Evolutionary conservation across 2,329 filamentous ascomycete genomes (phyloP), one percentile per base, ranked within the genome.

Genomic region (Geosmithia putterillii): DNA sequence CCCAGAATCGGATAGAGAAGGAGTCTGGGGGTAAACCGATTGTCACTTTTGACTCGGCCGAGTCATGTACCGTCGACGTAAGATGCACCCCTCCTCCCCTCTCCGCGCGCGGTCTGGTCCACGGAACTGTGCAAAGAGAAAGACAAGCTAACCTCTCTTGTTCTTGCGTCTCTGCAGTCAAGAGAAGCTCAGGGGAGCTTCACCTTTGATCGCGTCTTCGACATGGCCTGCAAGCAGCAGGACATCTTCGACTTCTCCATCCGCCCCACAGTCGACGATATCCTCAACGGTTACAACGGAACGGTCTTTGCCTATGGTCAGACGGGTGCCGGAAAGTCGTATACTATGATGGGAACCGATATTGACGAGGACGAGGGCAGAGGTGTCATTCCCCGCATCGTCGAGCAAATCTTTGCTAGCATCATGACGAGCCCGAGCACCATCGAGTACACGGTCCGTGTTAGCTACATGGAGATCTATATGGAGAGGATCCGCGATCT

Each of bases 381-480:
- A 61, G 92, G 92, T 73, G 89, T 98, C 49, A 96, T 95, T 54
- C 92, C 92, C 42, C 83, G 92, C 56, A 96, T 96, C 53, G 83
- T 95, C 52, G 87, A 96, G 66, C 90, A 96, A 67, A 95, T 96
- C 60, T 96, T 96, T 61, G 82, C 85, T 54, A 94, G 86, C 65
- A 96, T 96, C 62, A 74, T 95, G 66, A 80, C 85, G 19, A 95
- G 88, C 54, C 86, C 90, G 38, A 81, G 81, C 55, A 94, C 86
- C 52, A 95, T 96, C 61, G 92, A 96, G 65, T 96, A 96, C 64
- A 96, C 89, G n/a, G 90, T 98, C 43, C 81, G 89, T 45, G 90
- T 96, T 58, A 95, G 88, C 64, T 96, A 96, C 66, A 95, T 98
- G 89, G 92, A 98, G 66, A 96, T 98, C 51, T 98, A 98, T 71